Base-by-base conservation (phyloP, 202 grass and related monocot genomes). In the Eragrostis tef region DNA sequence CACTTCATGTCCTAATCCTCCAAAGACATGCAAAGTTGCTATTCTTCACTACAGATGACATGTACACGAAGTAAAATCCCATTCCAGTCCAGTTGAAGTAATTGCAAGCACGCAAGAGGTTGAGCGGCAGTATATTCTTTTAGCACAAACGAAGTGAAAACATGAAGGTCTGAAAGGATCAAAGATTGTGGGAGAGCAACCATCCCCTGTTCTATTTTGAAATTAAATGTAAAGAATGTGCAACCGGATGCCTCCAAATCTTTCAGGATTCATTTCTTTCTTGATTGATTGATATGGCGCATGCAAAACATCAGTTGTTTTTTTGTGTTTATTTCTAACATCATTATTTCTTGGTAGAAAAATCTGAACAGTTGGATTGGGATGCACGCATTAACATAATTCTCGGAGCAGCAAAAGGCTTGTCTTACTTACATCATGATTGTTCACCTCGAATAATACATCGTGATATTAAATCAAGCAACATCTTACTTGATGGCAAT, bases 381-480 rank as follows among this genome's bases (percentile, higher is more conserved):
- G 96, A 93, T 79, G 80, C 96, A 13, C 92, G 96, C 5, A 90
- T 99, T 79, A 95, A 99, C 68, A 91, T 99, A 77, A 91, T 95
- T 51, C 89, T 99, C 27, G 96, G 96, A 85, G 96, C 96, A 69
- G 92, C 90, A 86, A 99, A 99, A 86, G 93, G 96, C 56, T 79
- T 99, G 86, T 89, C 96, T 80, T 95, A 93, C 63, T 83, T 99
- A 25, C 96, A 95, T 84, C 96, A 99, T 25, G 96, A 99, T 78
- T 99, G 96, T 80, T 95, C 96, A 64, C 92, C 96, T 57, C 84
- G 96, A 84, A 99, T 99, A 80, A 95, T 99, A 89, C 96, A 99
- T 87, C 93, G 96, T 34, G 96, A 99, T 87, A 98, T 99, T 63
- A 99, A 99, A 87, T 87, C 96, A 15, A 99, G 96, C 61, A 99